Evolutionary conservation across 202 grass and related monocot species (phyloP), one percentile per base, ranked within the genome.

Genomic region (Musa balbisiana): DNA sequence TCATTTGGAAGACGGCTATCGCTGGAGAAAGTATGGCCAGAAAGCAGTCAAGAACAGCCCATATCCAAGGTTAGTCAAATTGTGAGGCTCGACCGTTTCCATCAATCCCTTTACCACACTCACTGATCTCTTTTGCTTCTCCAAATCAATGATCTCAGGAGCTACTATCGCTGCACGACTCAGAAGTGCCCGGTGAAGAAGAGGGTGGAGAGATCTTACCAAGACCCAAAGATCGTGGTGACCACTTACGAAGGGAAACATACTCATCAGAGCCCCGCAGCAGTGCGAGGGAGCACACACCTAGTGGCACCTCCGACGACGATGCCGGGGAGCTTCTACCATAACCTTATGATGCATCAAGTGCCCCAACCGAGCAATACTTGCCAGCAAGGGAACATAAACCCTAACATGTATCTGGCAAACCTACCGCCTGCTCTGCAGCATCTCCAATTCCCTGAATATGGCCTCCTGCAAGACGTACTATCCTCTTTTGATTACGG

Each of bases 11-110:
- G 92, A 96, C 80, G 92, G 92, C 62, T 96, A 92, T 53, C 83
- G 92, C 64, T 96, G 92, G 92, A 87, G 92, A 81, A 96, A 96
- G 82, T 96, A 96, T 55, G 92, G 92, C 64, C 92, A 92, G 84
- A 96, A 96, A 77, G 92, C 92, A 20, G 92, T 96, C 78, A 96
- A 96, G 90, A 96, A 96, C 79, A 96, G 92, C 82, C 82, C 87
- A 52, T 90, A 87, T 82, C 92, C 92, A 87, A 96, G 92, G 83
- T 92, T 19, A 24, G 2, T 62, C 19, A 72, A 12, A 65, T 29
- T 64, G 17, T 43, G 33, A 43, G 33, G 33, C 33, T 51, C 50
- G 23, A 72, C 2, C 53, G 23, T n/a, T 1, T 72, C 11, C 11
- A 72, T 22, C 19, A 23, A 51, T 54, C 10, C 20, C 19, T 21